Base-by-base conservation (phyloP, 2,329 filamentous ascomycete genomes). In the Phialophora chinensis region DNA sequence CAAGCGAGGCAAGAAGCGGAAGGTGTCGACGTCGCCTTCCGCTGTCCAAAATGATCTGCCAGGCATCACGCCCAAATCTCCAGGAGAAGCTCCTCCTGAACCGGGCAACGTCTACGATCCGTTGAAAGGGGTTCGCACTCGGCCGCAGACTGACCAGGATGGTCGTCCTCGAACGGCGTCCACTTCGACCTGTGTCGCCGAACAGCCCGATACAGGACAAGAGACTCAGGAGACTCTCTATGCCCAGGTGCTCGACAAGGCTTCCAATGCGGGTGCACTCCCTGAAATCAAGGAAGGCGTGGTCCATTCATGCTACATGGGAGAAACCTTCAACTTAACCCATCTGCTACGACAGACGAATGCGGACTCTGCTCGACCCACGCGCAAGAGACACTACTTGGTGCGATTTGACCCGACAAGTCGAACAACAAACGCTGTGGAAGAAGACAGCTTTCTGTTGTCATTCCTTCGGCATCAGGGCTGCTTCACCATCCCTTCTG, bases 1-100 rank as follows among this genome's bases (percentile, higher is more conserved):
- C 52, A 70, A 64, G 59, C 38, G 73, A 57, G 71, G 73, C 42
- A 74, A 73, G 73, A 72, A 69, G 60, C 42, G 62, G 31, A 69
- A 69, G n/a, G 33, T 64, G 3, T 66, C 63, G 20, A 38, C 63
- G 2, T 54, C 69, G 47, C 60, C 63, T 14, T 60, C 69, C 27
- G 57, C 55, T 20, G 20, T 4, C 29, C 66, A 63, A 17, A 38
- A 49, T 23, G 60, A 69, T n/a, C 35, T 66, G 29, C 29, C 57
- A n/a, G 42, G 29, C 10, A 61, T 63, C 17, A 27, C 60, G 6
- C 63, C 63, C n/a, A 35, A 44, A 1, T 64, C 63, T 17, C 49
- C 60, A 14, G 20, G 49, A 8, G 66, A 49, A 7, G 56, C 47
- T 20, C 29, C 12, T 29, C 10, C 31, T 10, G 61, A n/a, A 14